These are phyloP conservation scores for Zymoseptoria crescenta DNA, from an alignment of 2,329 filamentous ascomycete genomes.

Conservation along the genomic window DNA sequence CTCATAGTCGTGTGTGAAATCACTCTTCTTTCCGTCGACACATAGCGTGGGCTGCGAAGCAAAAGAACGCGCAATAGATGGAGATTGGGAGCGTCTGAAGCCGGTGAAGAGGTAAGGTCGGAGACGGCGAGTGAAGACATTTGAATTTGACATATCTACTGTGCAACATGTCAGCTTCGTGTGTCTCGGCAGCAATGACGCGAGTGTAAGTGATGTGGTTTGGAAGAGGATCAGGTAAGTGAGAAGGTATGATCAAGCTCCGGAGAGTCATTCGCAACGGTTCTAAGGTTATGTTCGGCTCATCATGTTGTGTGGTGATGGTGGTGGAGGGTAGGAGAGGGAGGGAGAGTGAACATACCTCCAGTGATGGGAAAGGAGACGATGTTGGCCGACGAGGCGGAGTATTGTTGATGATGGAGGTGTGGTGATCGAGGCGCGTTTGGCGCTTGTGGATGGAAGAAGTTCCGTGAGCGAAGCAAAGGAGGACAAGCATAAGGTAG, in stretches of 20 bases:
- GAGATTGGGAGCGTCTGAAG: constrained; percentile 16
- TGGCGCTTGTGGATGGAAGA: neutral
- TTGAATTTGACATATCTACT: constrained; percentile 30
- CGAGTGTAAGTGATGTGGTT: neutral
- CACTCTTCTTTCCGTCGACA: constrained; percentile 6
- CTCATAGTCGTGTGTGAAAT: constrained; percentile 34
- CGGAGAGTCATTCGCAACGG: constrained; percentile 56
- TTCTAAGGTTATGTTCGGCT: constrained; percentile 42
- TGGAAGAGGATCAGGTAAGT: constrained; percentile 28
- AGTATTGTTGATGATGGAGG: neutral
- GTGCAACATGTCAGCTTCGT: constrained; percentile 7
- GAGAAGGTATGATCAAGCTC: neutral
- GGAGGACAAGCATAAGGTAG: no score
- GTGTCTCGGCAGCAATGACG: neutral
- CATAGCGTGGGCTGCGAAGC: constrained; percentile 21
- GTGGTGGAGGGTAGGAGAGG: neutral
- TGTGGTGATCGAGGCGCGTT: neutral
- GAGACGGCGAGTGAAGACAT: constrained; percentile 39
- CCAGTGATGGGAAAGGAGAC: neutral
- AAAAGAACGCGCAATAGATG: constrained; percentile 41
- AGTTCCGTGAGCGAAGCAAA: no score
- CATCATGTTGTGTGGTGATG: constrained; percentile 11
- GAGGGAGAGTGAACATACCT: neutral
- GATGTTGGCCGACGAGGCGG: neutral
- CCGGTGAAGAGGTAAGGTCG: constrained; percentile 47